A percentile compares a stretch with the other conserved stretches of the same genome.
These are phyloP conservation scores for Scedosporium minutisporum DNA, from an alignment of 2,329 filamentous ascomycete genomes.

Conservation along the genomic window DNA sequence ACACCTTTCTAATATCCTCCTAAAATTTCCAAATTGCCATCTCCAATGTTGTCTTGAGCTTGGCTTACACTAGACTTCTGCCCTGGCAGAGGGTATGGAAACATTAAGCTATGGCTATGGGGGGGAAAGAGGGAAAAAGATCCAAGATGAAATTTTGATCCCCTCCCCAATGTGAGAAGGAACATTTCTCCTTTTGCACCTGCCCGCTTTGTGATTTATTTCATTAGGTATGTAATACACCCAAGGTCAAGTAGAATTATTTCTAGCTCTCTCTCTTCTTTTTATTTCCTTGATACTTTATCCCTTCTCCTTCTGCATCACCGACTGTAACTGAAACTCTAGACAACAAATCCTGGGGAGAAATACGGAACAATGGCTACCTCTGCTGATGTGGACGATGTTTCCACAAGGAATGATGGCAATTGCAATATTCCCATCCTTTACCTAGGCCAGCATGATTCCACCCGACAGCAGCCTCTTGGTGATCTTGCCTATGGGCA, in stretches of 20 bases:
- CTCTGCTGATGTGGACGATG: not conserved
- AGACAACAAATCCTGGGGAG: not conserved
- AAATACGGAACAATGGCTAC: not conserved
- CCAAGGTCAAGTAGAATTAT: not conserved
- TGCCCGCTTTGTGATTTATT: not conserved
- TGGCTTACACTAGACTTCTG: too few relatives aligned
- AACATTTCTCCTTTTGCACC: not conserved
- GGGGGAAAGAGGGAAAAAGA: not conserved
- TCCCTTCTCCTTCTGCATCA: not conserved
- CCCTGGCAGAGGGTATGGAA: too few relatives aligned
- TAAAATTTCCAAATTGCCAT: too few relatives aligned
- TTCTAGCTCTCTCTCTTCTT: not conserved
- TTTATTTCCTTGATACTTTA: not conserved
- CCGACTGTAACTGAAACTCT: not conserved
- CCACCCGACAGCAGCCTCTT: conserved; percentile 48
- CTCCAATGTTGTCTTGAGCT: too few relatives aligned
- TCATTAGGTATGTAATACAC: not conserved
- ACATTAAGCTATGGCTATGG: too few relatives aligned
- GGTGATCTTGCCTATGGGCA: conserved; percentile 55
- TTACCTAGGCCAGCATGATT: conserved; percentile 61
- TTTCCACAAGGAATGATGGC: conserved; percentile 2
- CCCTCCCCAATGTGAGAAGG: not conserved
- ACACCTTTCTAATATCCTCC: too few relatives aligned
- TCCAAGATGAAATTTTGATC: not conserved
- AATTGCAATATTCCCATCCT: conserved; percentile 9